Base-by-base conservation (phyloP, 768 basidiomycete genomes). In the Tricholoma sp. region DNA sequence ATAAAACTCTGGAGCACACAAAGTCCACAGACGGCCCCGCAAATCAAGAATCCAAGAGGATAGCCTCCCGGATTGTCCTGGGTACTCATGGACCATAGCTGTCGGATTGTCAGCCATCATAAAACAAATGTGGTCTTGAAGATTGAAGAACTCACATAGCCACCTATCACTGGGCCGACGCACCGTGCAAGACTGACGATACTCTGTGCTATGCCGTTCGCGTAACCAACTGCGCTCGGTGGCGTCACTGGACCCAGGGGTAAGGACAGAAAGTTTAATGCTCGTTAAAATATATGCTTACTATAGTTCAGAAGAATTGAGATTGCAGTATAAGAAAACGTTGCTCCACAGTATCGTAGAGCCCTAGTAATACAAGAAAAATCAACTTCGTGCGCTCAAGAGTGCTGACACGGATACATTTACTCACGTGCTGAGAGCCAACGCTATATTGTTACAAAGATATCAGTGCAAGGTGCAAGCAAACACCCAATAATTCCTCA, bases 151-250 rank as follows among this genome's bases (percentile, higher is more conserved):
- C 84, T 67, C 67, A 92, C 91, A 68, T 86, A 89, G 45, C 91
- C 91, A 49, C 91, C 91, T 16, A 92, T 75, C 39, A 93, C 82
- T 19, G 94, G 93, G 19, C 93, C 97, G 35, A 92, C 66, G 74
- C 94, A 97, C 39, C 97, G 83, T 4, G 95, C 92, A 22, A 96
- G 83, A 61, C 92, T 94, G 60, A 96, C 95, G 31, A 93, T 89
- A 66, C 92, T 94, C 71, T 99, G 97, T 0, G 94, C 97, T 19
- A 96, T 84, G 16, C 96, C 97, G 67, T 98, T 99, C 9, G 96
- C 92, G 58, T 92, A 84, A 6, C 94, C 92, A 39, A 98, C 84
- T 7, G 92, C 85, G 37, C 81, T 79, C 1, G 94, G 93, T 2
- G 96, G 94, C 0, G 94, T 92, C 89, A 96, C 91, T 94, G 57